Percentiles rank a stretch among this genome's conserved stretches.
Conservation (phyloP, 2,329 filamentous ascomycete species). For the Emmonsiellopsis sp. region DNA sequence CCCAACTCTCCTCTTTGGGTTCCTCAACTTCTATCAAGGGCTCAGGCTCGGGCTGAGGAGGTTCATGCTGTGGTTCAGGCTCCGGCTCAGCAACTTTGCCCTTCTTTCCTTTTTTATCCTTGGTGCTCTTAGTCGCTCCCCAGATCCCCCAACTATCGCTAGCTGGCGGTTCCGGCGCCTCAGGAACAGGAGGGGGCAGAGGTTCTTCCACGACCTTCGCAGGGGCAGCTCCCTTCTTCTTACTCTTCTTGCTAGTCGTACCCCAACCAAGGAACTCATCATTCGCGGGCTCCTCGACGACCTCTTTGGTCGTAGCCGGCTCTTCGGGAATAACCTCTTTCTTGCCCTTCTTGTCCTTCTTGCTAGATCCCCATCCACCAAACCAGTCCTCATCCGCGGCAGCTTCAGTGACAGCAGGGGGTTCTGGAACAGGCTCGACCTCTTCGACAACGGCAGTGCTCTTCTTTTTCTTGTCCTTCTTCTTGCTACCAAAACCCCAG, state of each 20-base stretch:
- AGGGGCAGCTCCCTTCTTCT: slow-evolving; percentile 23
- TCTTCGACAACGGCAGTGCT: slow-evolving; percentile 21
- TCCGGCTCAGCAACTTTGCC: slow-evolving; percentile 10
- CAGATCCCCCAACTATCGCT: slow-evolving; percentile 20
- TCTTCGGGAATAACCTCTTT: slow-evolving; percentile 30
- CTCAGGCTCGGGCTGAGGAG: slow-evolving; percentile 24
- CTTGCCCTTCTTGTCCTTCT: slow-evolving; percentile 37
- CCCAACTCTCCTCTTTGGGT: slow-evolving; percentile 18
- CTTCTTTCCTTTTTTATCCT: slow-evolving; percentile 27
- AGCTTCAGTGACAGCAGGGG: slow-evolving; percentile 18
- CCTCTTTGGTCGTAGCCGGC: slow-evolving; percentile 17
- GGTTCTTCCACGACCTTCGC: slow-evolving; percentile 17
- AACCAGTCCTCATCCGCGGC: slow-evolving; percentile 30
- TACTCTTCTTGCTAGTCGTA: slow-evolving; percentile 27
- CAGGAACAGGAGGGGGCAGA: slow-evolving; percentile 17
- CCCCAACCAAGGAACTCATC: slow-evolving; percentile 1
- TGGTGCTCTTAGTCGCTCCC: slow-evolving; percentile 31
- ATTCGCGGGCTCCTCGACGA: slow-evolving; percentile 11
- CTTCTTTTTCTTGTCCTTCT: slow-evolving; percentile 28
- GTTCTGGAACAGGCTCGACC: slow-evolving; percentile 18
- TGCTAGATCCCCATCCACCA: slow-evolving; percentile 19
- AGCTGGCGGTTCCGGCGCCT: slow-evolving; percentile 7
- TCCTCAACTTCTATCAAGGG: slow-evolving; percentile 16
- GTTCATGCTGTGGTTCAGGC: slow-evolving; percentile 11
- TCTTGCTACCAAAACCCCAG: slow-evolving; percentile 23